Percentiles rank a stretch among this genome's conserved stretches.
Evolutionary conservation across 2,329 filamentous ascomycete species (phyloP).

Genomic region (Tolypocladium tropicale): DNA sequence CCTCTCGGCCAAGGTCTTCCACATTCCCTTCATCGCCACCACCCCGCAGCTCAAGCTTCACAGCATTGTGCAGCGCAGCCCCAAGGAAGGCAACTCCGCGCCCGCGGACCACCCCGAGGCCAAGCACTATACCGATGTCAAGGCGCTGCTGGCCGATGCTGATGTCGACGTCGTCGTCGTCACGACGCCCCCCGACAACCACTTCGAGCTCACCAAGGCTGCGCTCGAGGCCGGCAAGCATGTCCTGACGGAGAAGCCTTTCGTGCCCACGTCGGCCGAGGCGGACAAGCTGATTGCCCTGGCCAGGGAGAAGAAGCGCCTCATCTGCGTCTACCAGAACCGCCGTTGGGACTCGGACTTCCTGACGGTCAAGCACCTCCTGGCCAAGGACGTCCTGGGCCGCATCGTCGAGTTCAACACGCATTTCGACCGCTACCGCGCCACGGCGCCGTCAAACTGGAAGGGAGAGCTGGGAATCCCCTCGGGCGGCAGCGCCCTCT

Average conservation of each 20-base stretch:
- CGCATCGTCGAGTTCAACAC: slow-evolving; percentile 69
- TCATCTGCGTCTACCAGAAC: slow-evolving; percentile 66
- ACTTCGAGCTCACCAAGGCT: slow-evolving; percentile 54
- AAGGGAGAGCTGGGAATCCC: slow-evolving; percentile 50
- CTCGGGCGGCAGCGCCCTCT: slow-evolving; percentile 57
- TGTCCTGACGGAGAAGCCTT: slow-evolving; percentile 75
- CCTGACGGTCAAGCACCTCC: slow-evolving; percentile 53
- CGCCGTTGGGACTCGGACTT: slow-evolving; percentile 73
- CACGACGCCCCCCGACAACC: slow-evolving; percentile 61
- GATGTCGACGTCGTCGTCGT: slow-evolving; percentile 61
- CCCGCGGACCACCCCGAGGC: slow-evolving; percentile 55
- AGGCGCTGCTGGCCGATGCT: slow-evolving; percentile 54
- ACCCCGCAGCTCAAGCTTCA: slow-evolving; percentile 57
- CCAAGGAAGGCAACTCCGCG: slow-evolving; percentile 54
- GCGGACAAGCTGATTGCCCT: slow-evolving; percentile 51
- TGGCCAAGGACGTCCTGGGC: slow-evolving; percentile 51
- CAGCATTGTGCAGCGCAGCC: slow-evolving; percentile 65
- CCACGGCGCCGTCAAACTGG: slow-evolving; percentile 51
- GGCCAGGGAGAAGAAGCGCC: slow-evolving; percentile 36
- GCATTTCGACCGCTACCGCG: slow-evolving; percentile 68
- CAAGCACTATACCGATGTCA: slow-evolving; percentile 53
- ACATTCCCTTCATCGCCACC: slow-evolving; percentile 66
- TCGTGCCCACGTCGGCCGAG: slow-evolving; percentile 61
- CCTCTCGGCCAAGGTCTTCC: slow-evolving; percentile 66
- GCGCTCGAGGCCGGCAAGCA: slow-evolving; percentile 64